Evolutionary conservation across 176 grass and related monocot species (phyloP).

Genomic region (Oropetium thomaeum): DNA sequence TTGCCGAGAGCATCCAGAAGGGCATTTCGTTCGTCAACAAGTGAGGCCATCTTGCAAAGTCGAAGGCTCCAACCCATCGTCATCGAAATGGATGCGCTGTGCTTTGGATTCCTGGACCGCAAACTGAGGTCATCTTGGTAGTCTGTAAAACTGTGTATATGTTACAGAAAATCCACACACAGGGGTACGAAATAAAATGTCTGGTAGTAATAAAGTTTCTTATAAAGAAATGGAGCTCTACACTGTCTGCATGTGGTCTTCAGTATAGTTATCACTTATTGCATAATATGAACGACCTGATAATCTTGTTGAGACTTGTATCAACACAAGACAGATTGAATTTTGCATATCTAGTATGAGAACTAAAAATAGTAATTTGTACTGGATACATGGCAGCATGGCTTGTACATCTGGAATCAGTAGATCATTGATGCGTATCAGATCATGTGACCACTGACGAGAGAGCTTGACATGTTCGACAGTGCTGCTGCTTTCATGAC

Average conservation of each 20-base stretch:
- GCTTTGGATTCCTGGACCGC: conserved; percentile 14
- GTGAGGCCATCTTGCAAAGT: conserved; percentile 15
- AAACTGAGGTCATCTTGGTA: background rate
- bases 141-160: conserved; percentile 13
- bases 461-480: background rate
- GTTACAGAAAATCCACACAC: background rate
- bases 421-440: background rate
- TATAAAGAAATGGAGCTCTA: background rate
- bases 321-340: background rate
- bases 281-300: background rate
- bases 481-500: background rate
- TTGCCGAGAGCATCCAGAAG: conserved; percentile 73
- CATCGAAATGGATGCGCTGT: conserved; percentile 8
- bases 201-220: conserved; percentile 1
- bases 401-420: background rate
- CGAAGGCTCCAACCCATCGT: background rate
- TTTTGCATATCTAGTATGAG: background rate
- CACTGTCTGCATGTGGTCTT: background rate
- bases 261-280: background rate
- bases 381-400: background rate
- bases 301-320: background rate
- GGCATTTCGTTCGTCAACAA: conserved; percentile 72
- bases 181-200: background rate
- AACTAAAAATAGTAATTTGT: background rate
- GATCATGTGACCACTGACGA: background rate